Base-by-base conservation (phyloP, 2,329 filamentous ascomycete genomes). In the Cladobotryum mycophilum region DNA sequence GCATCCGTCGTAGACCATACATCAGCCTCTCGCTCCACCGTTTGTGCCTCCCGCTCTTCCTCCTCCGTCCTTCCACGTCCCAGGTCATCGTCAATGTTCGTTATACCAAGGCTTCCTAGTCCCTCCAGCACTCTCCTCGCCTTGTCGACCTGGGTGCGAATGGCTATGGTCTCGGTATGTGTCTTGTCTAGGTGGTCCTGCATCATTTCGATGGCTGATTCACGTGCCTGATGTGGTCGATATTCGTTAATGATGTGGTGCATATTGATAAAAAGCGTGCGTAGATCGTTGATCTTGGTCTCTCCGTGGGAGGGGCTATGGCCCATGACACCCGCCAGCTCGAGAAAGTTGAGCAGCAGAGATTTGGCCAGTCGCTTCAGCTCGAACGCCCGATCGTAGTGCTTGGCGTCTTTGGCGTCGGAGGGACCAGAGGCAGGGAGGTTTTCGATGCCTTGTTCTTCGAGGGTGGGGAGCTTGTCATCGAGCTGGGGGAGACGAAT, bases 231-330 rank as follows among this genome's bases (percentile, higher is more conserved):
- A 65, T 96, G 91, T 9, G 91, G 91, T 33, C 92, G 80, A 70
- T 96, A 97, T 67, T 95, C 85, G 67, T 99, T 99, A 57, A 97
- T 82, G 48, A 96, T 78, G 62, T 95, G 89, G 69, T 96, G 90
- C 62, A 95, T 86, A 67, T 97, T 97, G 67, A 92, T 84, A 56
- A 95, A 85, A 25, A 97, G 72, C 14, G 85, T 90, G 60, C 86
- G 79, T 33, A 99, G 70, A 66, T 97, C 86, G 41, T 82, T 75
- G 42, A 92, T 77, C 65, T 95, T 95, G 40, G 82, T 77, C 22
- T 79, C 74, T 47, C 83, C 86, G 64, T 85, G 59, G 40, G 59
- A 42, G 1, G 68, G 65, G 20, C 57, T 59, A 15, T 55, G 54
- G 12, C 60, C 59, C 35, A 67, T 56, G 18, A 55, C 57, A 49